Conservation (phyloP, 2,329 filamentous ascomycete species). For the Colletotrichum incanum region DNA sequence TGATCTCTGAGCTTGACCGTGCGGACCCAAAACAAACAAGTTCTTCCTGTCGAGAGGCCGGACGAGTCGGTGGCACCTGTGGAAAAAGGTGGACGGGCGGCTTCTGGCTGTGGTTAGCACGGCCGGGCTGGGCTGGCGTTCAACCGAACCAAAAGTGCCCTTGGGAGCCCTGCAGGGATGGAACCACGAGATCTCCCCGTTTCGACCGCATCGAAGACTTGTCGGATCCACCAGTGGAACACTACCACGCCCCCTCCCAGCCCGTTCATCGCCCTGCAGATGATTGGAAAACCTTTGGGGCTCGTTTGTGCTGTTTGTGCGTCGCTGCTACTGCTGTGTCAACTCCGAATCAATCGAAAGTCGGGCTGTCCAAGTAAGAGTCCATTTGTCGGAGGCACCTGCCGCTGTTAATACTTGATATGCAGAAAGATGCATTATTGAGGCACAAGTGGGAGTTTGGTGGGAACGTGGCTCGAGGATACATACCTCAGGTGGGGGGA, state of each 20-base stretch:
- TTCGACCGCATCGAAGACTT: conserved; percentile 43
- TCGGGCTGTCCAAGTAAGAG: neutral
- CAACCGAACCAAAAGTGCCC: conserved; percentile 40
- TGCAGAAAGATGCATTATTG: conserved; percentile 3
- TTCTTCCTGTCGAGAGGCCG: conserved; percentile 28
- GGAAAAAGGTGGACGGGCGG: conserved; percentile 31
- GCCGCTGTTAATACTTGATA: neutral
- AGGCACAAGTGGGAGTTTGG: conserved; percentile 20
- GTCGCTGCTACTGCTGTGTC: conserved; percentile 11
- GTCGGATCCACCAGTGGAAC: conserved; percentile 40
- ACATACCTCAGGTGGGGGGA: conserved; percentile 21
- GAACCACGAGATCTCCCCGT: conserved; percentile 46
- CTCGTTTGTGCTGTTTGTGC: conserved; percentile 34
- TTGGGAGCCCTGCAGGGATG: conserved; percentile 45
- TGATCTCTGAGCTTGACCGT: neutral
- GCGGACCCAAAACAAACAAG: conserved; percentile 26
- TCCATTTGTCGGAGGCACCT: neutral
- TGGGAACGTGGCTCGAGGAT: conserved; percentile 12
- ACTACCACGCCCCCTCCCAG: conserved; percentile 39
- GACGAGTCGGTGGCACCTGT: conserved; percentile 28
- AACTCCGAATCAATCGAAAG: conserved; percentile 10
- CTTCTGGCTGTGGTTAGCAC: conserved; percentile 34
- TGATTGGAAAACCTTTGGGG: conserved; percentile 28
- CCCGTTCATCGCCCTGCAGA: conserved; percentile 36
- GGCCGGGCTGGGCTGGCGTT: conserved; percentile 41